Percentiles rank a stretch among this genome's conserved stretches.
phyloP scores from a whole-genome alignment of 768 basidiomycete species.

The Suillus fuscotomentosus region DNA sequence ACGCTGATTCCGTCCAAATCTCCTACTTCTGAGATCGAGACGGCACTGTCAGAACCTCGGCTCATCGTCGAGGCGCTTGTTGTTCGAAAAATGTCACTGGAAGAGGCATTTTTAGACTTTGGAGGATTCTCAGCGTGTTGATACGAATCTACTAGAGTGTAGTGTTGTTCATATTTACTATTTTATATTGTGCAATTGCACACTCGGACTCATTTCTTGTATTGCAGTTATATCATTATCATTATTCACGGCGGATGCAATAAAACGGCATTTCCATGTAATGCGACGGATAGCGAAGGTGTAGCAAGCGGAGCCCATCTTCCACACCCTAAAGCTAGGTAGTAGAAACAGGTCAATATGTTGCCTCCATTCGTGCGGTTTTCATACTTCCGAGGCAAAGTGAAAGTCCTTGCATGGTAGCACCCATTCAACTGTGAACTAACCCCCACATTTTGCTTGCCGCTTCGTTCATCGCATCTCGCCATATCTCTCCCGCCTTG shows the following conservation, averaged over 20 bases:
- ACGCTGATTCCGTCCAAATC: neutral
- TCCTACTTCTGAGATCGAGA: constrained; percentile 9
- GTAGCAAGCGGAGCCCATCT: neutral
- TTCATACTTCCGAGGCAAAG: too few relatives aligned
- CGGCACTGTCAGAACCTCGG: constrained; percentile 37
- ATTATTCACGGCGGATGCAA: neutral
- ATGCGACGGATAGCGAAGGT: neutral
- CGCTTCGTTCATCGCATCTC: constrained; percentile 26
- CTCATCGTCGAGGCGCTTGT: constrained; percentile 81
- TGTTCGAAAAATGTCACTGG: constrained; percentile 71
- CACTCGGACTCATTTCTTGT: neutral
- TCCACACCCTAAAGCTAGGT: neutral
- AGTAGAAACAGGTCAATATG: neutral
- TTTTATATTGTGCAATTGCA: neutral
- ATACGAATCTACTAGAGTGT: neutral
- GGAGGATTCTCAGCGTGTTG: constrained; percentile 47
- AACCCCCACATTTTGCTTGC: constrained; percentile 30
- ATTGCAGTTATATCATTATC: neutral
- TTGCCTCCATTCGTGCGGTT: neutral
- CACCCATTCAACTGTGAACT: neutral
- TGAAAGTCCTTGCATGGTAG: neutral
- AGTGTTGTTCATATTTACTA: neutral
- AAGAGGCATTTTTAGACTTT: constrained; percentile 79
- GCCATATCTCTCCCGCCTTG: constrained; percentile 32
- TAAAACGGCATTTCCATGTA: neutral